Base-by-base conservation (phyloP, 768 basidiomycete species). In the Phlebiopsis gigantea region DNA sequence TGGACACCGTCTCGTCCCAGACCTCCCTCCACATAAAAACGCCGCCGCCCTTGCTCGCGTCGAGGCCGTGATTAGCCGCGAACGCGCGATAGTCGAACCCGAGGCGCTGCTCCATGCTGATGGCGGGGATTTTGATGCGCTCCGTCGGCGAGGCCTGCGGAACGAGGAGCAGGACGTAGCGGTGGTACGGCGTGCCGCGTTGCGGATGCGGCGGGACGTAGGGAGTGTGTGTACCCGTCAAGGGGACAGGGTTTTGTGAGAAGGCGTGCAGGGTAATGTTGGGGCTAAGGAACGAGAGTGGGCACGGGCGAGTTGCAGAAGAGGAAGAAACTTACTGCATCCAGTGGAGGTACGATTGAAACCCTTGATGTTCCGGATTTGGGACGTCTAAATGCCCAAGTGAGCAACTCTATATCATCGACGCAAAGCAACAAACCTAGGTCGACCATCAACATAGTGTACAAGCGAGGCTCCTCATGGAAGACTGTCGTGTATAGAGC, bases 161-260 rank as follows among this genome's bases (percentile, higher is more conserved):
- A 46, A 95, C 77, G 26, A 96, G 74, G 26, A 96, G 74, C 44
- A 87, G 62, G 8, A 84, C 81, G 69, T 96, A 97, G 59, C 96
- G 92, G 72, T 99, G 96, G 71, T 91, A 93, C 0, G 84, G 83
- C 10, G 93, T 88, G 49, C 94, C 93, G 34, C 81, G 80, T 67
- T 93, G 89, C 2, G 96, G 96, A 62, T 97, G 93, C 4, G 95
- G 97, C 5, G 96, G 90, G 61, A 95, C 75, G 70, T 95, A 98
- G 24, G 74, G 72, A 5, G 87, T 88, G 68, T 90, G 88, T 1
- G 76, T 69, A 60, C 78, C 65, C 34, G 76, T 65, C 2, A 71
- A 62, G 51, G 82, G 69, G 46, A 74, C 74, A 12, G 62, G 66
- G 55, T 63, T 73, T 42, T 70, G 63, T 66, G 75, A 74, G n/a